A percentile compares a stretch with the other conserved stretches of the same genome.
These are phyloP conservation scores for Lactifluus subvellereus DNA, from an alignment of 768 basidiomycete genomes.

Conservation along the genomic window DNA sequence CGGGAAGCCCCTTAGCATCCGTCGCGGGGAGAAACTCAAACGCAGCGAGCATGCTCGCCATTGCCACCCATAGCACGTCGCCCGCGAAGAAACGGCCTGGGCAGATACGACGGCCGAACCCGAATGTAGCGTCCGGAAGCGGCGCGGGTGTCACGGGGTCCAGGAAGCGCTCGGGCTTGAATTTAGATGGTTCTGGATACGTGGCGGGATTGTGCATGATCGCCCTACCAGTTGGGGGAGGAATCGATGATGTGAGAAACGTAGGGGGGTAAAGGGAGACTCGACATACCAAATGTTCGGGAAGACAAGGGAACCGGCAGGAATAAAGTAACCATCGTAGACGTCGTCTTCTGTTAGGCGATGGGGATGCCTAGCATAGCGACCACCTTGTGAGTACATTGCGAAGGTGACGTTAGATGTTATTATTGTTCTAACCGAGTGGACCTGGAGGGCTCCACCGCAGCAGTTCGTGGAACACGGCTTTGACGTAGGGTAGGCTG, in stretches of 20 bases:
- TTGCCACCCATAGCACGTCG: background rate
- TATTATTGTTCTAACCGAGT: background rate
- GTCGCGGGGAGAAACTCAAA: slow-evolving; percentile 16
- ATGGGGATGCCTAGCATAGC: slow-evolving; percentile 7
- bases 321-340: slow-evolving; percentile 16
- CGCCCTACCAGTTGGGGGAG: background rate
- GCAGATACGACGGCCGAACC: slow-evolving; percentile 14
- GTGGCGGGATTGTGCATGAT: slow-evolving; percentile 5
- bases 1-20: slow-evolving; percentile 2
- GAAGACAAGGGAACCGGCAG: slow-evolving; percentile 3
- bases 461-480: slow-evolving; percentile 17
- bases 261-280: background rate
- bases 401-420: background rate
- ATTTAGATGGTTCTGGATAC: slow-evolving; percentile 6
- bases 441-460: slow-evolving; percentile 13
- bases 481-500: slow-evolving; percentile 16
- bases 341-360: slow-evolving; percentile 6
- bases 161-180: slow-evolving; percentile 17
- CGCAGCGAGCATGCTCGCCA: slow-evolving; percentile 11
- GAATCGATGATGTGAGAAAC: background rate
- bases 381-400: background rate
- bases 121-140: slow-evolving; percentile 1
- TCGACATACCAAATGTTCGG: slow-evolving; percentile 3
- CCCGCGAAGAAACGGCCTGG: slow-evolving; percentile 14
- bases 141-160: background rate